These are phyloP conservation scores for Aureobasidium pullulans DNA, from an alignment of 2,329 filamentous ascomycete species.

Conservation along the genomic window DNA sequence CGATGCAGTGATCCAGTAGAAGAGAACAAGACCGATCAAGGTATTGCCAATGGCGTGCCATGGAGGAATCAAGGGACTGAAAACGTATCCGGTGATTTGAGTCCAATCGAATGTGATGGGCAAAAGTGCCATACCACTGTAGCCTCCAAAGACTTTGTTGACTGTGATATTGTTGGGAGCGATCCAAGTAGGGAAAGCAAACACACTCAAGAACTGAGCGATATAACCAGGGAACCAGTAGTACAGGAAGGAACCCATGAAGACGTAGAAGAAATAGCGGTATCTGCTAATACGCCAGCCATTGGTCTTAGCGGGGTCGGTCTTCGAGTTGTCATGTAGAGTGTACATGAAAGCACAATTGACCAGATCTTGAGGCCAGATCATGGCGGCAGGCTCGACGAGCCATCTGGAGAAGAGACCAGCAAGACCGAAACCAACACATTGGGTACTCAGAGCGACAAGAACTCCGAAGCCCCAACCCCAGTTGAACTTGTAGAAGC, in stretches of 20 bases:
- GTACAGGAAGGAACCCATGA: conserved; percentile 64
- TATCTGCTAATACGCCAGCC: conserved; percentile 77
- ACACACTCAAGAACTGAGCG: conserved; percentile 78
- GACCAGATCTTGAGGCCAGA: conserved; percentile 54
- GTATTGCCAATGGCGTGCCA: conserved; percentile 45
- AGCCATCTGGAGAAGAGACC: conserved; percentile 72
- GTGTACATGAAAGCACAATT: conserved; percentile 71
- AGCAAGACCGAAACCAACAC: conserved; percentile 72
- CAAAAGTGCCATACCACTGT: conserved; percentile 71
- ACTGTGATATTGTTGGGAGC: conserved; percentile 74
- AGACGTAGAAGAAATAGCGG: conserved; percentile 74
- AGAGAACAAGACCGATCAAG: conserved; percentile 15
- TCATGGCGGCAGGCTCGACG: conserved; percentile 78
- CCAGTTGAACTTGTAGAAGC: conserved; percentile 61
- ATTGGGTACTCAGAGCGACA: conserved; percentile 2
- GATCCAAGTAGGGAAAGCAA: conserved; percentile 83
- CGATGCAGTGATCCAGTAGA: conserved; percentile 57
- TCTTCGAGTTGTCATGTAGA: conserved; percentile 73
- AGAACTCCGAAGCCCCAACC: conserved; percentile 8
- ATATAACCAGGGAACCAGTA: conserved; percentile 80
- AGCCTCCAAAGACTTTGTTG: conserved; percentile 76
- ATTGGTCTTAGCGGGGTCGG: conserved; percentile 38
- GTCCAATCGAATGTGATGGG: conserved; percentile 70
- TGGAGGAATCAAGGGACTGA: conserved; percentile 61
- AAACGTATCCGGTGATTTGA: conserved; percentile 60